Conservation (phyloP, 495 filamentous ascomycete genomes). For the Aeminium ludgeri region DNA sequence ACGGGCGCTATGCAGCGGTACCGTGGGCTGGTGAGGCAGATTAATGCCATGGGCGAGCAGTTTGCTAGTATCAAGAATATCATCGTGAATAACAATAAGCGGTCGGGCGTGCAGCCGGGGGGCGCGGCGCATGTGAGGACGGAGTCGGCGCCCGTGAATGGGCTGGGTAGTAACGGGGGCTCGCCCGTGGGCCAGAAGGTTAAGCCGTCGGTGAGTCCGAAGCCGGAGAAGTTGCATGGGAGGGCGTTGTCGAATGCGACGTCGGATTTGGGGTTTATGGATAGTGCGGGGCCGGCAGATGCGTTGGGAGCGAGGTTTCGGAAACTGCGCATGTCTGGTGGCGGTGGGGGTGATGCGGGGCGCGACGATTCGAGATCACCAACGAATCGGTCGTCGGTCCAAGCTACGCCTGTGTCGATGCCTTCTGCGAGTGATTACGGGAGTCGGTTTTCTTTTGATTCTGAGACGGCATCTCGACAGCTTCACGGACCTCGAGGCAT, state of each 20-base stretch:
- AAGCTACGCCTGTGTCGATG: conserved; percentile 20
- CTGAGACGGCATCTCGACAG: background rate
- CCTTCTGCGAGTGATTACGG: conserved; percentile 25
- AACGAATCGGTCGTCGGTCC: conserved; percentile 8
- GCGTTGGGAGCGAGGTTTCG: conserved; percentile 35
- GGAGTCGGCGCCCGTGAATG: conserved; percentile 1
- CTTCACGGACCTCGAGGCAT: conserved; percentile 37
- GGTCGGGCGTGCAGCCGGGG: conserved; percentile 32
- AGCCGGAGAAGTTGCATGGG: conserved; percentile 44
- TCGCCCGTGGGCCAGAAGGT: background rate
- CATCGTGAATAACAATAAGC: conserved; percentile 50
- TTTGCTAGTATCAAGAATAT: conserved; percentile 46
- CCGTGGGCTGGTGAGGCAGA: conserved; percentile 6
- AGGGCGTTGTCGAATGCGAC: conserved; percentile 25
- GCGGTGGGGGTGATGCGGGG: conserved; percentile 27
- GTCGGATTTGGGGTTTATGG: background rate
- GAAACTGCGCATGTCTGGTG: conserved; percentile 29
- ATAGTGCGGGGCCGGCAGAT: background rate
- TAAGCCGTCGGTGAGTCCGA: conserved; percentile 43
- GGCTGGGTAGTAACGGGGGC: background rate
- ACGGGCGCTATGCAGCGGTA: conserved; percentile 16
- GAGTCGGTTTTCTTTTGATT: conserved; percentile 19
- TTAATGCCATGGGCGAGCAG: conserved; percentile 25
- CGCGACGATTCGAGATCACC: conserved; percentile 31
- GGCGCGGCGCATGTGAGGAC: background rate